phyloP scores from a whole-genome alignment of 2,329 filamentous ascomycete genomes.

The Simplicillium aogashimaense region DNA sequence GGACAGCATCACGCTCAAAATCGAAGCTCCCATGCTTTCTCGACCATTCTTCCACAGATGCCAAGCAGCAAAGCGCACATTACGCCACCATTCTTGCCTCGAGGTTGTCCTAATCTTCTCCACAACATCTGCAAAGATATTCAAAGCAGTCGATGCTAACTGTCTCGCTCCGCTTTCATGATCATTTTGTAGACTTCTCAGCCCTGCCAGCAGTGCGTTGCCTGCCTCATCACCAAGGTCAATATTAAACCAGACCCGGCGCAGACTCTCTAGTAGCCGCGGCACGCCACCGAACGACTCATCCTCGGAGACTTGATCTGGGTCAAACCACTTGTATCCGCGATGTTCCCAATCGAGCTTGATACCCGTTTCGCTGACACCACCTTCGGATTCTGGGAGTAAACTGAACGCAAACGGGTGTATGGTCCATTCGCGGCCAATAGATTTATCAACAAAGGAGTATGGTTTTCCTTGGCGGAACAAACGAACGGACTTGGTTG shows the following conservation, averaged over 20 bases:
- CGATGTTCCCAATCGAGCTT: constrained; percentile 54
- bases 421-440: constrained; percentile 51
- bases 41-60: constrained; percentile 55
- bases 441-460: constrained; percentile 39
- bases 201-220: constrained; percentile 30
- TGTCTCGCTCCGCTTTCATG: constrained; percentile 49
- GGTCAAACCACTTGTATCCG: constrained; percentile 46
- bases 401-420: constrained; percentile 52
- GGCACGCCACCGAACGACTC: constrained; percentile 43
- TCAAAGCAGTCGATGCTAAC: constrained; percentile 43
- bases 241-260: constrained; percentile 49
- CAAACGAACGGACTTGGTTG: constrained; percentile 32
- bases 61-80: constrained; percentile 47
- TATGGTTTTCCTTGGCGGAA: constrained; percentile 50
- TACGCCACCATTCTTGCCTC: constrained; percentile 41
- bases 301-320: constrained; percentile 34
- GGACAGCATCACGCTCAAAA: constrained; percentile 37
- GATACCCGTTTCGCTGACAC: constrained; percentile 34
- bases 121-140: constrained; percentile 36
- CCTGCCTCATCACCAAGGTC: constrained; percentile 36
- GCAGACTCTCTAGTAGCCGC: constrained; percentile 44
- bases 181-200: constrained; percentile 41
- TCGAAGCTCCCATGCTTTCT: constrained; percentile 56
- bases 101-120: constrained; percentile 16
- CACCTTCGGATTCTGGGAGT: constrained; percentile 17